Base-by-base conservation (phyloP, 495 filamentous ascomycete species). In the Aspergillus carlsbadensis region DNA sequence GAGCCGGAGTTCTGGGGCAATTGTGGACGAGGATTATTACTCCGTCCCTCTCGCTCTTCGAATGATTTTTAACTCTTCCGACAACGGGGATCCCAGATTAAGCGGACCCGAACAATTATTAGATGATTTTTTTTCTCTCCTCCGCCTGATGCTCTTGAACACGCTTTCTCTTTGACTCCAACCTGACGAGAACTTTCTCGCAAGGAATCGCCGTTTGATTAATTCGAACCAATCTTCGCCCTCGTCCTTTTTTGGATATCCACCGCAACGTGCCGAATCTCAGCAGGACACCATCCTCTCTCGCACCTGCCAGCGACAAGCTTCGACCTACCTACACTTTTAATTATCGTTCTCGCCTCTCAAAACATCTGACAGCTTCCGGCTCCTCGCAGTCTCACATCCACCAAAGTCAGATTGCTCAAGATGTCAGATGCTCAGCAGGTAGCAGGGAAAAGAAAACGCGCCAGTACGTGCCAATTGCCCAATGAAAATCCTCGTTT, bases 361-460 rank as follows among this genome's bases (percentile, higher is more conserved):
- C n/a, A n/a, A 14, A 11, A 39, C 15, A 13, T n/a, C 29, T 39
- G 22, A 41, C 24, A 20, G 40, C 21, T 13, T 35, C 33, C 54
- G 8, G 26, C 46, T 42, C 29, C 31, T 37, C 35, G 29, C 31
- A 36, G 43, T 57, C 29, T 36, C 17, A 18, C 33, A 52, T 34
- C 24, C 37, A 8, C 10, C n/a, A 11, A 24, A 47, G 44, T 43
- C 35, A 31, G 29, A 31, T 24, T 10, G 52, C 33, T 43, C 41
- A 65, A 42, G 36, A 74, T 74, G 73, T 74, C 72, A n/a, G 67
- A 72, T 17, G 39, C 56, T 50, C 59, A 73, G 53, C 70, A 76
- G 56, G 67, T 70, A n/a, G 74, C 74, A 35, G 76, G 74, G 41
- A 75, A 77, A 62, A 72, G 74, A 64, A 81, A 81, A 66, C 66